Base-by-base conservation (phyloP, 345 rosid genomes). In the Ceriops decandra region DNA sequence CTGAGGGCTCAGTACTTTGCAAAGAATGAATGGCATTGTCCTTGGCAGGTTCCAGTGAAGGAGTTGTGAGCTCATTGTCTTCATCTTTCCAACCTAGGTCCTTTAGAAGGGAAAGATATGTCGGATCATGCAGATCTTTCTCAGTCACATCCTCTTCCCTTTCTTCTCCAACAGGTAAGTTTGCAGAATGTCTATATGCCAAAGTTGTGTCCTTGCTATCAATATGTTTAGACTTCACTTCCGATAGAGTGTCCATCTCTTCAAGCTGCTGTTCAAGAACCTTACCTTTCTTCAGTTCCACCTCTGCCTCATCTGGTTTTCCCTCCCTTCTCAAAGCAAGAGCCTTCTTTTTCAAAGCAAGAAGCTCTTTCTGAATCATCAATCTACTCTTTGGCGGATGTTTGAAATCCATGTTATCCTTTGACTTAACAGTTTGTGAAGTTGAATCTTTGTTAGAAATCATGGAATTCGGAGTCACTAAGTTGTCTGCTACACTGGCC, bases 311-410 rank as follows among this genome's bases (percentile, higher is more conserved):
- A 60, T 82, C 84, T 58, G 81, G 27, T 75, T 74, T 83, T 35
- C 96, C 96, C 81, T 87, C 96, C 79, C 91, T 90, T 81, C 86
- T 86, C 78, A 88, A 74, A 61, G 87, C 65, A 69, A 90, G 86
- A 60, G 91, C 93, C 77, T 85, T 86, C 88, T 84, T 88, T 71
- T 88, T 88, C 77, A 85, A 75, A 49, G 82, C 84, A 52, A 90
- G 82, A 73, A 90, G 91, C 76, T 90, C 96, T 76, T 79, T 90
- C 75, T 90, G 91, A 67, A 86, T 79, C 67, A 24, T 76, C 66
- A 85, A 76, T 77, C 85, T 85, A 78, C 81, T 87, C 70, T 75
- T 83, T 0, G 79, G 81, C 64, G 82, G 69, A 38, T 9, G 66
- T 58, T 84, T 82, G 60, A 68, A 33, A 66, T 46, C 77, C 70